phyloP scores from a whole-genome alignment of 1,284 basidiomycete species.

The Rhodotorula sp. region DNA sequence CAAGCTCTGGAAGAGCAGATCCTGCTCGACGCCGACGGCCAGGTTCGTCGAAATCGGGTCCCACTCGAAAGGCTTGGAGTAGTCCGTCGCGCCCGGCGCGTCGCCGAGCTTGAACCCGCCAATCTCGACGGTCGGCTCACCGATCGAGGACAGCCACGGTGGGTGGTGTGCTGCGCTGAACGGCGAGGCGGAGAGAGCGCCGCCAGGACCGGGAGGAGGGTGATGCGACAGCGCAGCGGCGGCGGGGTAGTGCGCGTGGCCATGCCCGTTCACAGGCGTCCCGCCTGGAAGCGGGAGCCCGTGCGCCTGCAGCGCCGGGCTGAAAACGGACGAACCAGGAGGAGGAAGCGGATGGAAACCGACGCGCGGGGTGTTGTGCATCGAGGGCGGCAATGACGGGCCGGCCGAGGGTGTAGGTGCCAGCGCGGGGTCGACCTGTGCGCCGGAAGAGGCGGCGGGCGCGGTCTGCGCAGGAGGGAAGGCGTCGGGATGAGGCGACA shows the following conservation, averaged over 20 bases:
- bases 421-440: neutral
- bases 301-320: neutral
- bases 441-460: neutral
- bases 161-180: neutral
- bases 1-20: conserved; percentile 39
- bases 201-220: neutral
- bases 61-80: conserved; percentile 28
- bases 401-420: conserved; percentile 3
- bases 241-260: neutral
- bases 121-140: conserved; percentile 11
- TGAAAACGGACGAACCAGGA: neutral
- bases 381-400: neutral
- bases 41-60: conserved; percentile 27
- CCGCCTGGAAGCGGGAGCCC: neutral
- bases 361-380: neutral
- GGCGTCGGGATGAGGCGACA: conserved; percentile 1
- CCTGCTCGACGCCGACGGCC: conserved; percentile 39
- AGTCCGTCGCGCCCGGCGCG: neutral
- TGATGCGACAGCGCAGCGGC: neutral
- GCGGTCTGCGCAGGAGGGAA: neutral
- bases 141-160: conserved; percentile 6
- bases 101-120: conserved; percentile 21
- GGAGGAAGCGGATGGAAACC: conserved; percentile 3
- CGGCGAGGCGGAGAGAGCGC: neutral
- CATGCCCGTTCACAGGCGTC: neutral